Evolutionary conservation across 331 rosid species (phyloP).

Genomic region (Pyrus hybrid): DNA sequence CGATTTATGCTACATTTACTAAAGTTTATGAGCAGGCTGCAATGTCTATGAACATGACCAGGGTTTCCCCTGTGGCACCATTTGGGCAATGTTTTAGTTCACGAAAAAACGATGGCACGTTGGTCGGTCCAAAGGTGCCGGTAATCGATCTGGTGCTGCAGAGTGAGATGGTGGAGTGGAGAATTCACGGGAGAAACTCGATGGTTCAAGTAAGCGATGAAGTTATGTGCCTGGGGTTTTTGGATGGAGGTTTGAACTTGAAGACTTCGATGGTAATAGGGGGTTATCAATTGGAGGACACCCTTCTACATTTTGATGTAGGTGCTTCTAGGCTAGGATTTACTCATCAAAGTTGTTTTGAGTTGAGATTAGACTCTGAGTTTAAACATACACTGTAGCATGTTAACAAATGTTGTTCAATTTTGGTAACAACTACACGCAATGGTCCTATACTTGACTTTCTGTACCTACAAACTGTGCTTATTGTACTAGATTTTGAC

Average conservation of each 20-base stretch:
- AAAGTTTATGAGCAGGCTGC: conserved; percentile 24
- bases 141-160: conserved; percentile 29
- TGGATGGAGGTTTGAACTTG: conserved; percentile 30
- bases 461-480: no score
- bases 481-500: no score
- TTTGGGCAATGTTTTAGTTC: conserved; percentile 35
- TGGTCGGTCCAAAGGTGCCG: conserved; percentile 24
- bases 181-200: conserved; percentile 31
- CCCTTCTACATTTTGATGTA: conserved; percentile 36
- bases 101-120: background rate
- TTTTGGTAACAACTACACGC: no score
- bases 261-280: conserved; percentile 34
- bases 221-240: conserved; percentile 31
- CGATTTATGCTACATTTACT: conserved; percentile 38
- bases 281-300: conserved; percentile 39
- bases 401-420: background rate
- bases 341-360: conserved; percentile 26
- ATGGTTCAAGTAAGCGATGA: conserved; percentile 32
- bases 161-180: conserved; percentile 30
- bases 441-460: no score
- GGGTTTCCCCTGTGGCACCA: conserved; percentile 23
- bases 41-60: conserved; percentile 27
- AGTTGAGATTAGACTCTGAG: background rate
- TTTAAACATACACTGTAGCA: background rate
- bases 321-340: conserved; percentile 38